Evolutionary conservation across 1,139 yeast genomes (phyloP).

Genomic region (Suzukiozyma palmioleophila): DNA sequence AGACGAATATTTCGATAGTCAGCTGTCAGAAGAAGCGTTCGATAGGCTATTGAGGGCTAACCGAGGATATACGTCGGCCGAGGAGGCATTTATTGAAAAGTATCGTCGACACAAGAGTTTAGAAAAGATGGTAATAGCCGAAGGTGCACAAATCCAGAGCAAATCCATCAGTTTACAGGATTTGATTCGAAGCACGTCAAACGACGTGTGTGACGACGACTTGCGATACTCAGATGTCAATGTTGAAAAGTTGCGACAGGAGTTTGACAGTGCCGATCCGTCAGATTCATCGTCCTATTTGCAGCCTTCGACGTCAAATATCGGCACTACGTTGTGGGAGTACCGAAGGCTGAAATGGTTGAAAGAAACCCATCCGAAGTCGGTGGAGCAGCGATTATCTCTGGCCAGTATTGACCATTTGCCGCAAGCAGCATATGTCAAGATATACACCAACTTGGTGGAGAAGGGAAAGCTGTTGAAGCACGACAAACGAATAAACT

Average conservation of each 20-base stretch:
- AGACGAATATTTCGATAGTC: slow-evolving; percentile 40
- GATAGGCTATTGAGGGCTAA: slow-evolving; percentile 19
- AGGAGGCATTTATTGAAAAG: slow-evolving; percentile 32
- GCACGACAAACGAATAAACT: slow-evolving; percentile 47
- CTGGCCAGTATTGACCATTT: slow-evolving; percentile 33
- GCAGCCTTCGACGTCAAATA: slow-evolving; percentile 9
- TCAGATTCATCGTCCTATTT: slow-evolving; percentile 9
- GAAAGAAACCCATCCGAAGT: slow-evolving; percentile 14
- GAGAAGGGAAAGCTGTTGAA: slow-evolving; percentile 54
- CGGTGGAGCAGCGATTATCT: slow-evolving; percentile 15
- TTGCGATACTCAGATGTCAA: slow-evolving; percentile 24
- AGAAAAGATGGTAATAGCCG: slow-evolving; percentile 29
- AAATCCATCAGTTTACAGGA: slow-evolving; percentile 22
- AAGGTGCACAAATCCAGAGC: slow-evolving; percentile 10
- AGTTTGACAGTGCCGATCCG: slow-evolving; percentile 16
- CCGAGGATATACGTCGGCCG: slow-evolving; percentile 24
- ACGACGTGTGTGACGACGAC: slow-evolving; percentile 13
- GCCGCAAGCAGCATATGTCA: slow-evolving; percentile 46
- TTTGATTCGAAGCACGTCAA: slow-evolving; percentile 23
- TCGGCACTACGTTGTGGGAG: slow-evolving; percentile 58
- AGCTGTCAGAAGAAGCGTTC: slow-evolving; percentile 21
- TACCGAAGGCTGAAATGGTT: slow-evolving; percentile 58
- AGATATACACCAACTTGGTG: slow-evolving; percentile 54
- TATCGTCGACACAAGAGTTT: slow-evolving; percentile 31
- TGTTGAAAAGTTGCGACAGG: slow-evolving; percentile 22